Percentiles rank a stretch among this genome's conserved stretches.
Conservation (phyloP, 768 basidiomycete genomes). For the Omphalotus guepiniiformis region DNA sequence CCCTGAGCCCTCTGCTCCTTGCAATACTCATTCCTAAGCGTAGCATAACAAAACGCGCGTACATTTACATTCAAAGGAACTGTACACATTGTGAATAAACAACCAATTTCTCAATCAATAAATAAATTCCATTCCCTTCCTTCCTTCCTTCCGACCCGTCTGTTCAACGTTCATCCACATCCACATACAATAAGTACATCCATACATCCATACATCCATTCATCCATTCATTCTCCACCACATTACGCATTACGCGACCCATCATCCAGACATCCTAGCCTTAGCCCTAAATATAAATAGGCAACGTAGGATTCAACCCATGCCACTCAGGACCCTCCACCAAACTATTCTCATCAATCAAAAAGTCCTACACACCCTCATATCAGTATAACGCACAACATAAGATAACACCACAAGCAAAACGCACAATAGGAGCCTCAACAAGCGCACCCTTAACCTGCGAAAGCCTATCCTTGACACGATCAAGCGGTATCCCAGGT, state of each 20-base stretch:
- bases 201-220: no score
- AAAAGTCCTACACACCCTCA: constrained; percentile 57
- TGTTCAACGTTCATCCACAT: no score
- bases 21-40: not conserved
- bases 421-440: constrained; percentile 65
- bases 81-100: not conserved
- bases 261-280: no score
- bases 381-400: not conserved
- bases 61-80: not conserved
- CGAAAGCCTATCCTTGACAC: constrained; percentile 72
- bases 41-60: not conserved
- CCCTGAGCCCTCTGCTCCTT: not conserved
- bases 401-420: constrained; percentile 6
- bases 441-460: constrained; percentile 71
- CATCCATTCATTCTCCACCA: no score
- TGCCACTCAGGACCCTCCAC: constrained; percentile 69
- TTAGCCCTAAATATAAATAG: constrained; percentile 79
- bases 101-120: no score
- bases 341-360: constrained; percentile 75
- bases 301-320: constrained; percentile 71
- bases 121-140: no score
- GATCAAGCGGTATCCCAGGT: constrained; percentile 56
- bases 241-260: no score
- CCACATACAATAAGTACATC: no score
- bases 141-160: no score